Conservation (phyloP, 2,329 filamentous ascomycete species). For the Zymoseptoria tritici region DNA sequence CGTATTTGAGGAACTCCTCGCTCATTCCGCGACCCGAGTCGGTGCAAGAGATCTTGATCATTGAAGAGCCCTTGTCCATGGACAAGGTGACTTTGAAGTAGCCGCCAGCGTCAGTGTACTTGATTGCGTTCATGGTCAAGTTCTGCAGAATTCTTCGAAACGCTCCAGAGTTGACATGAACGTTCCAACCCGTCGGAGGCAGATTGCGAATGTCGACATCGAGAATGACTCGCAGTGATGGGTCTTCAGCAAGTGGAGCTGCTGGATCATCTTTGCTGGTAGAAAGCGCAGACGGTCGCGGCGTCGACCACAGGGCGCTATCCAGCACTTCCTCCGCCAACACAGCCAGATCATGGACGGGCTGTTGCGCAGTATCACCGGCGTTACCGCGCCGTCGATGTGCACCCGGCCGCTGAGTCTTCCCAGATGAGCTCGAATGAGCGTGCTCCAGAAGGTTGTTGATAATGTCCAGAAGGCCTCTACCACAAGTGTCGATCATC, state of each 20-base stretch:
- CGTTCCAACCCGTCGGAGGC: constrained; percentile 32
- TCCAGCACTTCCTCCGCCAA: constrained; percentile 7
- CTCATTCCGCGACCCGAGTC: constrained; percentile 32
- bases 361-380: background rate
- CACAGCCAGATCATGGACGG: constrained; percentile 4
- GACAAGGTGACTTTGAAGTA: constrained; percentile 5
- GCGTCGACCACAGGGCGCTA: constrained; percentile 1
- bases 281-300: constrained; percentile 1
- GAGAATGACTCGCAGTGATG: constrained; percentile 39
- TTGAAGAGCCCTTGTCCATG: background rate
- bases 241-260: background rate
- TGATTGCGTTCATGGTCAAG: constrained; percentile 42
- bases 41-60: constrained; percentile 9
- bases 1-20: constrained; percentile 22
- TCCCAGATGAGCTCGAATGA: background rate
- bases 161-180: constrained; percentile 37
- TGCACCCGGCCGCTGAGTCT: background rate
- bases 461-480: constrained; percentile 43
- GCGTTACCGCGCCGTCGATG: background rate
- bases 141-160: constrained; percentile 42
- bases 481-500: constrained; percentile 44
- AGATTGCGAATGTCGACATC: constrained; percentile 27
- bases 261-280: background rate
- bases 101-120: constrained; percentile 33
- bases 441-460: constrained; percentile 35